Evolutionary conservation across 306 rosid species (phyloP).

Genomic region (Macrotyloma uniflorum): DNA sequence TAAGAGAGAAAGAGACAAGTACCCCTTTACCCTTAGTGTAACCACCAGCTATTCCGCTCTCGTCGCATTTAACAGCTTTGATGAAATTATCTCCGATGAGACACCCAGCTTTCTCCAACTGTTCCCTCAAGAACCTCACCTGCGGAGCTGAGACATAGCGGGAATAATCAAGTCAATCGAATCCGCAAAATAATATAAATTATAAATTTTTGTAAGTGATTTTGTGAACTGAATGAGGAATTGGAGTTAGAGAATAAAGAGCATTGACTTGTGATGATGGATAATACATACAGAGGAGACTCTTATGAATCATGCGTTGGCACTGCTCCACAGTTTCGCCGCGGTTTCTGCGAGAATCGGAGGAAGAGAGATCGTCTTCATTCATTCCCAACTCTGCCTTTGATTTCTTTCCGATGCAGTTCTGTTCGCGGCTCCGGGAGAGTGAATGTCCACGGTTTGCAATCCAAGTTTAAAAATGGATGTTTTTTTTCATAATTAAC

Average conservation of each 20-base stretch:
- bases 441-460: too few relatives aligned
- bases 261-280: too few relatives aligned
- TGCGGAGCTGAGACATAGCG: slow-evolving; percentile 54
- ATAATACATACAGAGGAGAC: slow-evolving; percentile 56
- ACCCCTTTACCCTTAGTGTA: slow-evolving; percentile 79
- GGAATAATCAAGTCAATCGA: background rate
- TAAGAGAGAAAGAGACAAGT: slow-evolving; percentile 1
- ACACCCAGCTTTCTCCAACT: slow-evolving; percentile 79
- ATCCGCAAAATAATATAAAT: background rate
- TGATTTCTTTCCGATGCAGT: background rate
- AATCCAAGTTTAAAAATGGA: too few relatives aligned
- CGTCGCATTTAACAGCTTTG: slow-evolving; percentile 60
- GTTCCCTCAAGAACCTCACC: slow-evolving; percentile 70
- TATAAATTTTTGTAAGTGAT: background rate
- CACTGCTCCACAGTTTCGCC: slow-evolving; percentile 59
- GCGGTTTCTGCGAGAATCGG: slow-evolving; percentile 15
- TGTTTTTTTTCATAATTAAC: too few relatives aligned
- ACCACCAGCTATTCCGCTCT: slow-evolving; percentile 53
- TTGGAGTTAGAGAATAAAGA: background rate
- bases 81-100: slow-evolving; percentile 58
- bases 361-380: background rate
- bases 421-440: background rate
- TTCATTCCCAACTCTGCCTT: slow-evolving; percentile 18
- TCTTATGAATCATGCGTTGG: slow-evolving; percentile 64
- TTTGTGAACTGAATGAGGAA: background rate